Conservation (phyloP, 2,329 filamentous ascomycete genomes). For the Coleophoma cylindrospora region DNA sequence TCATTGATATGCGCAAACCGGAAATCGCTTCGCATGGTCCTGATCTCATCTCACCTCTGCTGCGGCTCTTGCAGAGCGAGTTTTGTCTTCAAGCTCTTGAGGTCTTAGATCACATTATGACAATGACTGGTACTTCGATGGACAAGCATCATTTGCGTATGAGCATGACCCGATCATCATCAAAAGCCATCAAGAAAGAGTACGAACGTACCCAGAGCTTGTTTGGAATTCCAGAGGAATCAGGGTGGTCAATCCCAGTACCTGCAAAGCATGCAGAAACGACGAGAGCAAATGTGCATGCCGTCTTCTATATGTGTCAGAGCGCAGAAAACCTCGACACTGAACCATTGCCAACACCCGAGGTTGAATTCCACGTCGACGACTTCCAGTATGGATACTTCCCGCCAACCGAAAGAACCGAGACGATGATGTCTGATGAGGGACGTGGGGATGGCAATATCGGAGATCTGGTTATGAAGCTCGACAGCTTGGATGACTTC, state of each 20-base stretch:
- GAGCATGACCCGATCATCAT: slow-evolving; percentile 93
- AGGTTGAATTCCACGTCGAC: slow-evolving; percentile 87
- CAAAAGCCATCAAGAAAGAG: slow-evolving; percentile 82
- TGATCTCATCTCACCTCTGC: slow-evolving; percentile 87
- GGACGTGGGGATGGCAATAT: slow-evolving; percentile 64
- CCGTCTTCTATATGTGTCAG: slow-evolving; percentile 91
- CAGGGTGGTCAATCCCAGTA: slow-evolving; percentile 92
- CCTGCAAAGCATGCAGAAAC: slow-evolving; percentile 84
- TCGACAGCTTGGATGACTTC: slow-evolving; percentile 77
- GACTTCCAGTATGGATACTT: slow-evolving; percentile 68
- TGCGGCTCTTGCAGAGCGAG: slow-evolving; percentile 86
- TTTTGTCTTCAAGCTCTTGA: slow-evolving; percentile 89
- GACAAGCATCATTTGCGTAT: slow-evolving; percentile 93
- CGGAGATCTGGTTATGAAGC: slow-evolving; percentile 75
- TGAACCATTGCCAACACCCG: slow-evolving; percentile 67
- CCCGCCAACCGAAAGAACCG: slow-evolving; percentile 58
- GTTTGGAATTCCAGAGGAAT: slow-evolving; percentile 93
- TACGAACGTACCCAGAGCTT: slow-evolving; percentile 91
- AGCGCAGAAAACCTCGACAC: slow-evolving; percentile 52
- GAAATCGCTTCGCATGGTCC: slow-evolving; percentile 89
- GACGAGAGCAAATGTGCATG: slow-evolving; percentile 89
- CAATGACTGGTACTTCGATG: slow-evolving; percentile 85
- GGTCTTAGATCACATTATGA: slow-evolving; percentile 92
- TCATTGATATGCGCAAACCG: slow-evolving; percentile 87
- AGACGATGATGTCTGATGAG: slow-evolving; percentile 86